Evolutionary conservation across 495 filamentous ascomycete species (phyloP).

Genomic region (Hypoxylon fragiforme): DNA sequence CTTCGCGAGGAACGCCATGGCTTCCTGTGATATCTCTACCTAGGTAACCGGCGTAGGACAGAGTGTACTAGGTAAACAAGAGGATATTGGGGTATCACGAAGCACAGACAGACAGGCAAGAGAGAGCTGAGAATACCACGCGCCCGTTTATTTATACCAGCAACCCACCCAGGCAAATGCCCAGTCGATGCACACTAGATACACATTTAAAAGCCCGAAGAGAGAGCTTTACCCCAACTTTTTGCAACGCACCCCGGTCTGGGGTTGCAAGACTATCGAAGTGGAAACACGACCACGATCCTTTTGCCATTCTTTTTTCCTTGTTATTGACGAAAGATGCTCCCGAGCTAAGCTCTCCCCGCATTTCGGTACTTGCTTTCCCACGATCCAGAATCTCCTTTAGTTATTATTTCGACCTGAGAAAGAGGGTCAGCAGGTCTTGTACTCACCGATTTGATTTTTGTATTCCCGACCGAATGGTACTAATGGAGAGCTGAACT

Average conservation of each 20-base stretch:
- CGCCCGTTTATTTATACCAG: no score
- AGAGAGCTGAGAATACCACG: no score
- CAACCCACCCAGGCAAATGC: no score
- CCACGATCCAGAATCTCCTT: constrained; percentile 4
- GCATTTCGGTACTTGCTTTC: constrained; percentile 37
- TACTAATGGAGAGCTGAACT: no score
- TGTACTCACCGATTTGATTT: no score
- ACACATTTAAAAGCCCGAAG: no score
- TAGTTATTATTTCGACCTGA: neutral
- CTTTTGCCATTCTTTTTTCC: constrained; percentile 22
- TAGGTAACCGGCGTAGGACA: neutral
- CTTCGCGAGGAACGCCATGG: constrained; percentile 20
- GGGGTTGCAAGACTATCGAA: constrained; percentile 10
- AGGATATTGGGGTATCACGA: neutral
- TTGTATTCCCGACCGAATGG: no score
- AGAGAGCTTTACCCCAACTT: constrained; percentile 27
- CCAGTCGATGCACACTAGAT: no score
- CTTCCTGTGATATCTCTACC: neutral
- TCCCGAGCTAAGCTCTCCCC: constrained; percentile 30
- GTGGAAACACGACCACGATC: constrained; percentile 16
- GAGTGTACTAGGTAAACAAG: neutral
- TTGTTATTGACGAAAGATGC: constrained; percentile 21
- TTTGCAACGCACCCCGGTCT: constrained; percentile 5
- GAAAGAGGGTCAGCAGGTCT: no score
- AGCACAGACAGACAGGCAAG: neutral